A percentile compares a stretch with the other conserved stretches of the same genome.
Conservation (phyloP, 805 yeast species). For the Kuraishia cidri region DNA sequence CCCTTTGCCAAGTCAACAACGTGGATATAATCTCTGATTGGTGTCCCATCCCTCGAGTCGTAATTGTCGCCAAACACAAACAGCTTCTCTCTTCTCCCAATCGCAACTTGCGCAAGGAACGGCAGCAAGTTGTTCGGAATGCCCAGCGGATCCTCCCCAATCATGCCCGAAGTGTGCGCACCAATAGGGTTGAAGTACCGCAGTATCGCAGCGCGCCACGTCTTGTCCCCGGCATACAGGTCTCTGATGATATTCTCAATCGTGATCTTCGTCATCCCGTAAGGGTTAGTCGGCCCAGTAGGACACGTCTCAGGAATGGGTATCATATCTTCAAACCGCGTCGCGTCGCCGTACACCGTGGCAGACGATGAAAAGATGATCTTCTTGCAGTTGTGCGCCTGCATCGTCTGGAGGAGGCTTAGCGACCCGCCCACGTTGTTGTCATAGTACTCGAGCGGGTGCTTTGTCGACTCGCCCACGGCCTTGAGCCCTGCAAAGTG, state of each 20-base stretch:
- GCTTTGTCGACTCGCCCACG: constrained; percentile 66
- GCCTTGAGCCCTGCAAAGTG: constrained; percentile 84
- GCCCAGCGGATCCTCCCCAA: constrained; percentile 79
- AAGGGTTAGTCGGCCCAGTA: constrained; percentile 66
- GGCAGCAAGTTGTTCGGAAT: constrained; percentile 73
- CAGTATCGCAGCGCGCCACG: constrained; percentile 51
- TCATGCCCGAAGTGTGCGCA: constrained; percentile 72
- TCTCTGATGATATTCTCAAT: constrained; percentile 58
- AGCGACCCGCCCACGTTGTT: constrained; percentile 63
- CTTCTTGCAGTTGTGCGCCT: constrained; percentile 32
- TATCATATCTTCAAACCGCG: constrained; percentile 60
- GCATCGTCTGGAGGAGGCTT: constrained; percentile 45
- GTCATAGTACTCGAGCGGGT: constrained; percentile 61
- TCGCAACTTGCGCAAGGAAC: constrained; percentile 69
- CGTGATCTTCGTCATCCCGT: constrained; percentile 62
- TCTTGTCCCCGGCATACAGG: constrained; percentile 32
- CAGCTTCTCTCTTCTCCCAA: constrained; percentile 58
- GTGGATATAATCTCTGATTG: constrained; percentile 75
- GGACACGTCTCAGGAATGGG: constrained; percentile 79
- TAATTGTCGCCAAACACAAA: constrained; percentile 69
- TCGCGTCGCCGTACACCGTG: constrained; percentile 78
- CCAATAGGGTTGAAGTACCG: constrained; percentile 83
- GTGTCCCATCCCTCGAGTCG: constrained; percentile 67
- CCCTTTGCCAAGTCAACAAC: constrained; percentile 76
- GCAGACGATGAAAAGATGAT: constrained; percentile 75